Evolutionary conservation across 2,329 filamentous ascomycete genomes (phyloP), one percentile per base, ranked within the genome.

Genomic region (Rhexocercosporidium sp.): DNA sequence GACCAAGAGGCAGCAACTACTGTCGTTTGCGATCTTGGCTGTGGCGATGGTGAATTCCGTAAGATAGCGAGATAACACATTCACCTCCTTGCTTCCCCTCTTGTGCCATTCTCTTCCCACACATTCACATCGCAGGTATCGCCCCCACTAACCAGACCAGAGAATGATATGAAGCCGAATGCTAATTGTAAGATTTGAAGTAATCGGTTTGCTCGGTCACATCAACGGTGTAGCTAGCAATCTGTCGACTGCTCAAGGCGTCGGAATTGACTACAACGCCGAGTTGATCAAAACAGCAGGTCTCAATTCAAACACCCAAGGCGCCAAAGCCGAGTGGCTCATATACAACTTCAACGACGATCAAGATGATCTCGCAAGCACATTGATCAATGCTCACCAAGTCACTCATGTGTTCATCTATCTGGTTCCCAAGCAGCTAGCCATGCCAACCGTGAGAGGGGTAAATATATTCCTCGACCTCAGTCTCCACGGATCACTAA

Each of bases 331-430:
- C 16, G 22, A 65, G 16, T 73, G 72, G 72, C 64, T 72, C 2
- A 41, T 70, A 18, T 73, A 73, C 62, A 62, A 73, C 41, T 73
- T 73, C 59, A 73, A 73, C 51, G 54, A 63, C n/a, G 72, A 73
- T 53, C 31, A 63, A 16, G 59, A 72, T 44, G 69, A 73, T 62
- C 62, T 73, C 20, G 63, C 69, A 9, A 60, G 47, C 51, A 70
- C 68, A 25, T 57, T 72, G 25, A 47, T 68, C 12, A 47, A 54
- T 22, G 46, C 39, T 12, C 62, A 70, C 25, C 57, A 67, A 11
- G 66, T 72, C 29, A 73, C 70, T 16, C 72, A 73, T 51, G 63
- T 73, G 18, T 73, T 73, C 31, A 63, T 72, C 16, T 72, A 72
- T 37, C 60, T 73, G 29, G 66, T 71, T 3, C 71, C 72, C 1